Evolutionary conservation across 2,329 filamentous ascomycete genomes (phyloP), one percentile per base, ranked within the genome.

Genomic region (Pyrenophora graminea): DNA sequence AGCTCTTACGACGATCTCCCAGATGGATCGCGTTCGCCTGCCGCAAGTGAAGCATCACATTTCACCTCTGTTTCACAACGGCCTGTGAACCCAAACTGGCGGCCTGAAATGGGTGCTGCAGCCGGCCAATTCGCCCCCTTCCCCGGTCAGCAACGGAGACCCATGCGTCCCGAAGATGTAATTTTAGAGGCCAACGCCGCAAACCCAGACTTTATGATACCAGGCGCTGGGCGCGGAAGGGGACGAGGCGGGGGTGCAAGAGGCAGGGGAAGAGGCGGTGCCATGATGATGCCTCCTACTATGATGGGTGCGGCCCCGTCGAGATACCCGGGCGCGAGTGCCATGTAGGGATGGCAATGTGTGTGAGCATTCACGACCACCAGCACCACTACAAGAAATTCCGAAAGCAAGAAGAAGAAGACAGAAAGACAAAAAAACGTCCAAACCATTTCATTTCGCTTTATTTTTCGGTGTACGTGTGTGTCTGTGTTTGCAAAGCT

Each of bases 1-100:
- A 75, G 77, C 30, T 80, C 79, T 13, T 86, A 85, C 59, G 88
- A 91, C 56, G 85, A 88, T 55, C 69, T 87, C 31, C 82, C 82
- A 37, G 81, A 83, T 57, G 82, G 81, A 40, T 77, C 81, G 38
- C 83, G 89, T 63, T 93, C 86, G 64, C 91, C 89, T 27, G 76
- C 73, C 9, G 83, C 86, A 63, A 93, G 88, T 56, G 90, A 96
- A 67, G 82, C 85, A 19, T 93, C 87, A 39, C 89, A 88, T 62
- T 97, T 96, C 74, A 97, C 93, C 1, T 94, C 89, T 9, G 88
- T 97, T 39, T 93, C 88, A 0, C 91, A 97, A 73, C 84, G 93
- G 30, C 89, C 89, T 1, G 78, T 97, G 47, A 97, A 97, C 71
- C 93, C 92, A 6, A 86, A 87, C 53, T 97, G 93, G 92, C 84